Evolutionary conservation across 1,284 basidiomycete species (phyloP).

Genomic region (Trametes polyzona): DNA sequence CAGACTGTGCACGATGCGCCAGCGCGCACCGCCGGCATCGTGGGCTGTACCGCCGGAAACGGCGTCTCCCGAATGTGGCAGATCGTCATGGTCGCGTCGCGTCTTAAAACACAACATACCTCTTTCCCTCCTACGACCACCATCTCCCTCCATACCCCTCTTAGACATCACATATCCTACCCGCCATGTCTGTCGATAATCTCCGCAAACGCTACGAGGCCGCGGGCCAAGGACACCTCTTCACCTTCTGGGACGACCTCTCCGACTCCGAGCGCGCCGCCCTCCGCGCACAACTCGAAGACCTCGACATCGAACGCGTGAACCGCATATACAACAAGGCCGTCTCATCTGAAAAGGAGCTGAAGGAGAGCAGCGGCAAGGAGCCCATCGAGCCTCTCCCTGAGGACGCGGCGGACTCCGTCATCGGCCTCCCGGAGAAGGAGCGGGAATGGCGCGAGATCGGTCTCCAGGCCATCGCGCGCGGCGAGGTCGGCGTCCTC

Average conservation of each 20-base stretch:
- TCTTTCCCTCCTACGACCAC: constrained; percentile 4
- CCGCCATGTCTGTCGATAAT: constrained; percentile 34
- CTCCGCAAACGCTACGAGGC: constrained; percentile 68
- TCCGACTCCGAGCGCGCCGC: constrained; percentile 64
- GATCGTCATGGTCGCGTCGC: constrained; percentile 6
- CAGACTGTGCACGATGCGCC: neutral
- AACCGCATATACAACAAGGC: constrained; percentile 88
- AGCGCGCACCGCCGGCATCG: constrained; percentile 13
- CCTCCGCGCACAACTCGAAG: constrained; percentile 76
- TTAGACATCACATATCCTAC: constrained; percentile 1
- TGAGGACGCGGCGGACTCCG: constrained; percentile 69
- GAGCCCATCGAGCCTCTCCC: constrained; percentile 81
- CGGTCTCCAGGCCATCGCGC: constrained; percentile 83
- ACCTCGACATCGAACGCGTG: constrained; percentile 89
- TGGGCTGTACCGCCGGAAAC: constrained; percentile 20
- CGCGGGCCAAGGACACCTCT: constrained; percentile 88
- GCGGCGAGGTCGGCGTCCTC: constrained; percentile 88
- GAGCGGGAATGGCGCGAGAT: constrained; percentile 71
- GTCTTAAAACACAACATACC: constrained; percentile 10
- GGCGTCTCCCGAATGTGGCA: constrained; percentile 21
- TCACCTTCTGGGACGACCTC: constrained; percentile 86
- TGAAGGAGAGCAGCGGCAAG: constrained; percentile 45
- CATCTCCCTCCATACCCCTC: constrained; percentile 2
- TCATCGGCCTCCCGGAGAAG: constrained; percentile 57
- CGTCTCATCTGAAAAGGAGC: constrained; percentile 66